Evolutionary conservation across 2,329 filamentous ascomycete genomes (phyloP).

Genomic region (Cladophialophora psammophila): DNA sequence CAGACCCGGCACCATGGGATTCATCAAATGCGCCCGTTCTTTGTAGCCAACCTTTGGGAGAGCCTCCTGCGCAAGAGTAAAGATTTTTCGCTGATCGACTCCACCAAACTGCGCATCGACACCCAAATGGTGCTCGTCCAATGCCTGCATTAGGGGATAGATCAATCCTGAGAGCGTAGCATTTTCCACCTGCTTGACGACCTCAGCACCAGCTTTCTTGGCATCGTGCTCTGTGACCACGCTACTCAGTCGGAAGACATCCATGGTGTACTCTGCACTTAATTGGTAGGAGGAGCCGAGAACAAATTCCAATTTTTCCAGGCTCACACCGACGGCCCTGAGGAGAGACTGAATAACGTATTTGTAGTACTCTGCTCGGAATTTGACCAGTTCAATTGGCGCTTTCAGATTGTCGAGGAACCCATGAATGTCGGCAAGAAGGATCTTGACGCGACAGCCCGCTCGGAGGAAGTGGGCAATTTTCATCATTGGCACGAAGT

Average conservation of each 20-base stretch:
- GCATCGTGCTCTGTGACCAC: conserved; percentile 79
- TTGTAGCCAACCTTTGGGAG: conserved; percentile 86
- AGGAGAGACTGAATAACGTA: conserved; percentile 77
- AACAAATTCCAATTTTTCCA: conserved; percentile 81
- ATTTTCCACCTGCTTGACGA: conserved; percentile 90
- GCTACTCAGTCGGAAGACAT: conserved; percentile 78
- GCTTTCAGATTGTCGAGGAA: conserved; percentile 68
- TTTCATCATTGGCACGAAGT: conserved; percentile 88
- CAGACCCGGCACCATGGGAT: conserved; percentile 89
- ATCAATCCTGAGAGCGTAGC: conserved; percentile 75
- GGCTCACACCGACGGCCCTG: conserved; percentile 77
- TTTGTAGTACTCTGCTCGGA: conserved; percentile 84
- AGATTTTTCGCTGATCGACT: conserved; percentile 86
- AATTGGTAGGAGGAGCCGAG: conserved; percentile 84
- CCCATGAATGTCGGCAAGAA: conserved; percentile 72
- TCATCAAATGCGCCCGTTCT: conserved; percentile 76
- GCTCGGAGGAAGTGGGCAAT: conserved; percentile 86
- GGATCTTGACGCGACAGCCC: conserved; percentile 80
- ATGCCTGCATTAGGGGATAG: conserved; percentile 86
- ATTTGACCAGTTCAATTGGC: conserved; percentile 83
- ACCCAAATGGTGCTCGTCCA: conserved; percentile 88
- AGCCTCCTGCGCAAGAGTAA: conserved; percentile 82
- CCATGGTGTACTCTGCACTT: conserved; percentile 76
- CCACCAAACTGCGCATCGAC: conserved; percentile 90
- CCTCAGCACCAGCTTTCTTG: conserved; percentile 88